Percentiles rank a stretch among this genome's conserved stretches.
These are phyloP conservation scores for Boletales sp. DNA, from an alignment of 768 basidiomycete species.

Conservation along the genomic window DNA sequence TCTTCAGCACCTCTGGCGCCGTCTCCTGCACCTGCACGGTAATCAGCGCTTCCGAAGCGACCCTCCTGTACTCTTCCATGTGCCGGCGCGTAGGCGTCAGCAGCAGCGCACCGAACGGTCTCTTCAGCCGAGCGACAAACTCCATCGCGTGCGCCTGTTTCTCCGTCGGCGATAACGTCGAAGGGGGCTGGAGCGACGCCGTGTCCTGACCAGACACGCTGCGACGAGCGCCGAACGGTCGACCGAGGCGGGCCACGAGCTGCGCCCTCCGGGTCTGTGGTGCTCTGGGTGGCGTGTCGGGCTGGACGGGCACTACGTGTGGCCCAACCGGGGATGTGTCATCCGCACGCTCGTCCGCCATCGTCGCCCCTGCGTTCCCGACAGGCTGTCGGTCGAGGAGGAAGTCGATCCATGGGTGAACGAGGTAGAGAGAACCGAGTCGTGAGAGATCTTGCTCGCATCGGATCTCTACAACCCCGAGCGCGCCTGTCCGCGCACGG, in stretches of 20 bases:
- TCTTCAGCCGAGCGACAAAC: slow-evolving; percentile 1
- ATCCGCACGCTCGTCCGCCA: too few species aligned
- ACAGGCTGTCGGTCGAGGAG: slow-evolving; percentile 5
- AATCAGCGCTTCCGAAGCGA: slow-evolving; percentile 5
- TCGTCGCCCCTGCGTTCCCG: not conserved
- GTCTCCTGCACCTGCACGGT: slow-evolving; percentile 3
- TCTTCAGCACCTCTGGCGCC: not conserved
- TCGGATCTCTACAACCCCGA: slow-evolving; percentile 7
- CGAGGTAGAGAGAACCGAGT: not conserved
- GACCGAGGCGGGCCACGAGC: not conserved
- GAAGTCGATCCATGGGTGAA: slow-evolving; percentile 12
- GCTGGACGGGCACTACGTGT: too few species aligned
- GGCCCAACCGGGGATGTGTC: too few species aligned
- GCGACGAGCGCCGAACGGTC: not conserved
- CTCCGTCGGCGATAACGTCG: not conserved
- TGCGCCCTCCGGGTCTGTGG: not conserved
- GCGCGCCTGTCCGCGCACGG: not conserved
- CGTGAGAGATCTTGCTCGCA: slow-evolving; percentile 5
- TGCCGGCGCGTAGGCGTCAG: slow-evolving; percentile 1
- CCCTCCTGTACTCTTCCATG: slow-evolving; percentile 5
- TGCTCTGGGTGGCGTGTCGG: too few species aligned
- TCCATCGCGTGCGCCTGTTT: not conserved
- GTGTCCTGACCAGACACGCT: not conserved
- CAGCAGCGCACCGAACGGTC: slow-evolving; percentile 9
- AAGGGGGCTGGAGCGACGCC: not conserved